Base-by-base conservation (phyloP, 495 filamentous ascomycete species). In the Penicillium steckii region DNA sequence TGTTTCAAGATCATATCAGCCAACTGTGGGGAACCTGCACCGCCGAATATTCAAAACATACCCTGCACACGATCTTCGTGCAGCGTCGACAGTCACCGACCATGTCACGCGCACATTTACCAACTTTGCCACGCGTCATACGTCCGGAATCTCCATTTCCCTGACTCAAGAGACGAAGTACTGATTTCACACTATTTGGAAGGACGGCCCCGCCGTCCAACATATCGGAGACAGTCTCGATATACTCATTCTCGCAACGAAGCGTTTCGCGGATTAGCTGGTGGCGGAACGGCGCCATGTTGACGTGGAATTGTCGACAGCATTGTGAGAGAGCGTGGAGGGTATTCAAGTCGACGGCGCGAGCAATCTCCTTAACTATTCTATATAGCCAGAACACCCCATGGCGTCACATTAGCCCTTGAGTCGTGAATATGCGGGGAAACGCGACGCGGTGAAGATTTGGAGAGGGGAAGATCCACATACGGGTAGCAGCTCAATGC, bases 401-500 rank as follows among this genome's bases (percentile, higher is more conserved):
- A 8, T 7, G 12, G 18, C 7, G 15, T 17, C 8, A 19, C 23
- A 5, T 41, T 41, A 41, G 38, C 23, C 8, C 38, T 41, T 41
- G 21, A 19, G 8, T 41, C 13, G 38, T 4, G 38, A 29, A 5
- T 29, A 27, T 40, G 15, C 21, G 25, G 35, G 37, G 25, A 50
- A 43, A 18, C 7, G 42, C 9, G 50, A 17, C 19, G 42, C 22
- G 22, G 22, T 29, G 22, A 27, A 8, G 17, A 35, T n/a, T 24
- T 15, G 4, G 18, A 21, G 41, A 15, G 33, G 29, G n/a, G 10
- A 13, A 9, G 18, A 43, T 35, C 55, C 26, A 67, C 80, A 68
- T 77, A 96, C 91, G 91, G 91, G 80, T 96, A 96, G 74, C 90
- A 94, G 57, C 85, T 85, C 71, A 96, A 75, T 56, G 88, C 86